A percentile compares a stretch with the other conserved stretches of the same genome.
Conservation (phyloP, 169 alveolate genomes). For the Cystoisospora suis region DNA sequence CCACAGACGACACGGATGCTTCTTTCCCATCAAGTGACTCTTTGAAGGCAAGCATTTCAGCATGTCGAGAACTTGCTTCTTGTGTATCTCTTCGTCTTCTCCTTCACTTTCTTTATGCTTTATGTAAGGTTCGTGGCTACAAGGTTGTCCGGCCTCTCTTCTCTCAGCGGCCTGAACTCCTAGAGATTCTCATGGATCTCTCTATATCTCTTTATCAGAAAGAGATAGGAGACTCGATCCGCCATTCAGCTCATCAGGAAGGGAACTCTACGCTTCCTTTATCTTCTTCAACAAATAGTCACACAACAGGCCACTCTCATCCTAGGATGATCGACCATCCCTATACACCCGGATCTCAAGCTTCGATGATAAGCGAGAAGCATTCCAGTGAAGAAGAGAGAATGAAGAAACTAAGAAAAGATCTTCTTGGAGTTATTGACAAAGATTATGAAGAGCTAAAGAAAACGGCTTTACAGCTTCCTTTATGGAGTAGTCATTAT, state of each 20-base stretch:
- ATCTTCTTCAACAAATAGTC: not conserved
- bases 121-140: conserved; percentile 15
- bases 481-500: conserved; percentile 52
- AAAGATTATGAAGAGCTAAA: not conserved
- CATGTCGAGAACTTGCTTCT: too few species aligned
- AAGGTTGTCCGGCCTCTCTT: conserved; percentile 1
- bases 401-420: not conserved
- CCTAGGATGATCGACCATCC: too few species aligned
- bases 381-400: too few species aligned
- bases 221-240: not conserved
- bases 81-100: not conserved
- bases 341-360: too few species aligned
- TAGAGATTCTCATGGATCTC: not conserved
- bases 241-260: not conserved
- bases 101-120: not conserved
- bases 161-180: conserved; percentile 58
- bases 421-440: not conserved
- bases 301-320: not conserved
- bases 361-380: too few species aligned
- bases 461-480: not conserved
- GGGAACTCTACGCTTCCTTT: not conserved
- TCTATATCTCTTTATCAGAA: not conserved
- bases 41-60: too few species aligned
- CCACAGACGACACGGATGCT: too few species aligned
- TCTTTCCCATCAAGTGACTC: too few species aligned